These are phyloP conservation scores for Effrenium voratum DNA, from an alignment of 73 alveolate genomes.

Conservation along the genomic window DNA sequence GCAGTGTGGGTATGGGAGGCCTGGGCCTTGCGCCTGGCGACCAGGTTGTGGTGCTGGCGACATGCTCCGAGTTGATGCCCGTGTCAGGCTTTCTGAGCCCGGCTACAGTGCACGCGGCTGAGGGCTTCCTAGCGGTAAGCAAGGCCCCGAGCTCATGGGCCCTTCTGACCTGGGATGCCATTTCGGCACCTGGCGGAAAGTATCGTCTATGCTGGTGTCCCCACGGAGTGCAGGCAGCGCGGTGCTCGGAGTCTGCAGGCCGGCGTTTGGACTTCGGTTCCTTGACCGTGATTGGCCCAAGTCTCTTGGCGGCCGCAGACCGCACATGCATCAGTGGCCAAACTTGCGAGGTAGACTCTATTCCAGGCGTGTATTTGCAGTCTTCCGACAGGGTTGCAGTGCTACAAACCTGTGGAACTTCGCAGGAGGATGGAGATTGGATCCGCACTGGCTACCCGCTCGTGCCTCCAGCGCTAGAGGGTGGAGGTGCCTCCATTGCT, in stretches of 20 bases:
- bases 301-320: background rate
- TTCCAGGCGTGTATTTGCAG: background rate
- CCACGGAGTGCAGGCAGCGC: background rate
- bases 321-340: slow-evolving; percentile 62
- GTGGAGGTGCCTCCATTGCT: background rate
- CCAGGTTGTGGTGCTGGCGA: background rate
- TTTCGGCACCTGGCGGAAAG: background rate
- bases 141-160: background rate
- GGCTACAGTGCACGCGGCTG: background rate
- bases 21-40: background rate
- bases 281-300: slow-evolving; percentile 9
- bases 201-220: slow-evolving; percentile 22
- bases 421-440: background rate
- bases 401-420: background rate
- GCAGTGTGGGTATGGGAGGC: background rate
- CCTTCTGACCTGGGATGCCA: background rate
- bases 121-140: background rate
- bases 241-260: background rate
- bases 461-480: background rate
- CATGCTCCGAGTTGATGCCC: background rate
- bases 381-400: background rate
- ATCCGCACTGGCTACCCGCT: background rate
- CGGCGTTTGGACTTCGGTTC: background rate
- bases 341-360: slow-evolving; percentile 29
- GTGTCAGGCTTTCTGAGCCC: background rate